Evolutionary conservation across 2,329 filamentous ascomycete species (phyloP).

Genomic region (Aspergillus tubingensis): DNA sequence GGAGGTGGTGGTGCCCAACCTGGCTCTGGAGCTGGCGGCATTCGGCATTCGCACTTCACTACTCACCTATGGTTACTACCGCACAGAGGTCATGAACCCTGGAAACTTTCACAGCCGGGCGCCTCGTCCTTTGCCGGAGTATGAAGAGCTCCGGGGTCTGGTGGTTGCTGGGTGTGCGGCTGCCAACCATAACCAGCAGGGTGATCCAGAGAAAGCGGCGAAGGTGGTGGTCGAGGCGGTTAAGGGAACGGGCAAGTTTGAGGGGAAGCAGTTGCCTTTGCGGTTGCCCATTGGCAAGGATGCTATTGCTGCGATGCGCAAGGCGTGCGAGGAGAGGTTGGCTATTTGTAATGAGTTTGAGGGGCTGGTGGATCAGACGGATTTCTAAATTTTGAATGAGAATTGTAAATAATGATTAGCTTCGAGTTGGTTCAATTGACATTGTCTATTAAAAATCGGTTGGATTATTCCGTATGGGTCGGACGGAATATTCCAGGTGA

Average conservation of each 20-base stretch:
- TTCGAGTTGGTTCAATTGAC: too few relatives aligned
- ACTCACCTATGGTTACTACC: slow-evolving; percentile 58
- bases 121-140: slow-evolving; percentile 9
- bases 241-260: slow-evolving; percentile 11
- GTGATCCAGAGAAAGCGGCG: slow-evolving; percentile 15
- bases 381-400: too few relatives aligned
- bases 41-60: slow-evolving; percentile 43
- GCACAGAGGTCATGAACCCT: slow-evolving; percentile 51
- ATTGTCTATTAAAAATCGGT: too few relatives aligned
- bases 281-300: slow-evolving; percentile 15
- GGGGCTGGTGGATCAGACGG: background rate
- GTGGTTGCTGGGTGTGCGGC: background rate
- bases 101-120: slow-evolving; percentile 4
- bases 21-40: background rate
- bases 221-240: slow-evolving; percentile 19
- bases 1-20: slow-evolving; percentile 45
- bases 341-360: background rate
- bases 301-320: slow-evolving; percentile 10
- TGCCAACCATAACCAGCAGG: slow-evolving; percentile 13
- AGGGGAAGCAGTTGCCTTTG: slow-evolving; percentile 12
- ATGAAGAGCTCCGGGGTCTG: slow-evolving; percentile 10
- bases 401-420: too few relatives aligned
- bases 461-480: too few relatives aligned
- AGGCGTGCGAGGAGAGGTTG: slow-evolving; percentile 8
- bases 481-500: too few relatives aligned